These are phyloP conservation scores for Peterozyma xylosa DNA, from an alignment of 805 yeast species.

Conservation along the genomic window DNA sequence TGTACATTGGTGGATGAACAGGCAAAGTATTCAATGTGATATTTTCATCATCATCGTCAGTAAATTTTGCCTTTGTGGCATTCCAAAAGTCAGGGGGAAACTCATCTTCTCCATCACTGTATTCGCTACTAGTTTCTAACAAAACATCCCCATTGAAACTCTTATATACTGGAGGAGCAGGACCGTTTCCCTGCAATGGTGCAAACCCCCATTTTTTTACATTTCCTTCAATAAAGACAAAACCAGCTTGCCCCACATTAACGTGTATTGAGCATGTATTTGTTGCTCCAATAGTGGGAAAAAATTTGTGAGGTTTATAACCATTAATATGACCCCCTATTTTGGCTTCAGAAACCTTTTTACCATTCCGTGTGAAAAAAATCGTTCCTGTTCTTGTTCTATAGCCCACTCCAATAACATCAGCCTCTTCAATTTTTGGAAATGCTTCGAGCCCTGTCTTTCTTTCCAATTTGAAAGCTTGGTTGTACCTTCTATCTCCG, in stretches of 20 bases:
- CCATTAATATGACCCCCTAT: constrained; percentile 75
- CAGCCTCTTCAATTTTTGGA: constrained; percentile 69
- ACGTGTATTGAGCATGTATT: constrained; percentile 80
- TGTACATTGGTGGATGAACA: constrained; percentile 30
- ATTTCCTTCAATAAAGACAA: constrained; percentile 84
- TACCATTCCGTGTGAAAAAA: constrained; percentile 92
- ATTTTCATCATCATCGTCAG: constrained; percentile 33
- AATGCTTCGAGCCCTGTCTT: constrained; percentile 40
- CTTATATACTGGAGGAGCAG: constrained; percentile 93
- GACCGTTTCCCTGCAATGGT: constrained; percentile 78
- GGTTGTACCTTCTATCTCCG: constrained; percentile 74
- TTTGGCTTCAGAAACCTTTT: constrained; percentile 73
- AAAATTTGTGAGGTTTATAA: constrained; percentile 62
- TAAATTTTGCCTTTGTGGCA: constrained; percentile 17
- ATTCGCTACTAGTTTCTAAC: constrained; percentile 50
- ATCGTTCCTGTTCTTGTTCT: constrained; percentile 76
- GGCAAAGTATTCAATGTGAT: constrained; percentile 34
- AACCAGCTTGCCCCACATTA: constrained; percentile 84
- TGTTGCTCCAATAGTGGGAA: constrained; percentile 85
- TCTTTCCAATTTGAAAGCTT: constrained; percentile 48
- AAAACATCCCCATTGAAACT: constrained; percentile 71
- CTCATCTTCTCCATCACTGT: constrained; percentile 48
- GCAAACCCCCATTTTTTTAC: constrained; percentile 96
- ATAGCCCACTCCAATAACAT: constrained; percentile 89
- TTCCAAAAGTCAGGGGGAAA: constrained; percentile 56